A percentile compares a stretch with the other conserved stretches of the same genome.
Evolutionary conservation across 176 grass and related monocot species (phyloP).

Genomic region (Aegilops speltoides): DNA sequence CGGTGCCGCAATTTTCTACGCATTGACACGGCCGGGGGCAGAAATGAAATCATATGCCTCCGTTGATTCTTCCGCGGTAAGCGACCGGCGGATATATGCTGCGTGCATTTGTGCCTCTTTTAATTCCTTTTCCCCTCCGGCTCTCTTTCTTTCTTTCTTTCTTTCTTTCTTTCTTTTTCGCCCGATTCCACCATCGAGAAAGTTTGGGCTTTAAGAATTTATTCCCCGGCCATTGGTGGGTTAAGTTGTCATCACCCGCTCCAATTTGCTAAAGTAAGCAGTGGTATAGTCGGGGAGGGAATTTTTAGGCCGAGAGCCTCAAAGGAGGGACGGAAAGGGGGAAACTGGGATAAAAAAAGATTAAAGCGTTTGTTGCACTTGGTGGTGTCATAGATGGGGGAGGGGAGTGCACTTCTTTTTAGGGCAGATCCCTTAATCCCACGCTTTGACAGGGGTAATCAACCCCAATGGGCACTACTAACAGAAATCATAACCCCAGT

Average conservation of each 20-base stretch:
- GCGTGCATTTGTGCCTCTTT: background rate
- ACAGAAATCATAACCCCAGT: slow-evolving; percentile 16
- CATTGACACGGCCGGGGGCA: background rate
- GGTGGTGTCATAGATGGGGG: slow-evolving; percentile 6
- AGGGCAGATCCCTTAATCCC: slow-evolving; percentile 35
- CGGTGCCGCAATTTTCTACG: slow-evolving; percentile 5
- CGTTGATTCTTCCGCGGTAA: background rate
- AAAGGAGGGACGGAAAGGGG: background rate
- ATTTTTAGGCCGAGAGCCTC: slow-evolving; percentile 13
- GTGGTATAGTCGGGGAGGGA: background rate
- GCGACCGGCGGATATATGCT: background rate
- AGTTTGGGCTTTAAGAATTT: slow-evolving; percentile 27
- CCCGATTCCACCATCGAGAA: slow-evolving; percentile 17
- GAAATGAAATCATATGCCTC: slow-evolving; percentile 17
- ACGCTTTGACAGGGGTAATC: slow-evolving; percentile 17
- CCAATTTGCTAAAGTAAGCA: slow-evolving; percentile 31
- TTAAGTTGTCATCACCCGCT: slow-evolving; percentile 38
- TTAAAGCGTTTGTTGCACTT: slow-evolving; percentile 13
- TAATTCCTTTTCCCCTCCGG: background rate
- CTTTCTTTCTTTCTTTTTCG: no score
- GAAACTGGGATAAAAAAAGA: background rate
- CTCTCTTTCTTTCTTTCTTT: no score
- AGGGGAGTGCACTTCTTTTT: slow-evolving; percentile 41
- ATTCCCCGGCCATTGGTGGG: slow-evolving; percentile 24
- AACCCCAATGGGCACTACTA: background rate